Evolutionary conservation across 768 basidiomycete genomes (phyloP), one percentile per base, ranked within the genome.

Genomic region (Russula virescens): DNA sequence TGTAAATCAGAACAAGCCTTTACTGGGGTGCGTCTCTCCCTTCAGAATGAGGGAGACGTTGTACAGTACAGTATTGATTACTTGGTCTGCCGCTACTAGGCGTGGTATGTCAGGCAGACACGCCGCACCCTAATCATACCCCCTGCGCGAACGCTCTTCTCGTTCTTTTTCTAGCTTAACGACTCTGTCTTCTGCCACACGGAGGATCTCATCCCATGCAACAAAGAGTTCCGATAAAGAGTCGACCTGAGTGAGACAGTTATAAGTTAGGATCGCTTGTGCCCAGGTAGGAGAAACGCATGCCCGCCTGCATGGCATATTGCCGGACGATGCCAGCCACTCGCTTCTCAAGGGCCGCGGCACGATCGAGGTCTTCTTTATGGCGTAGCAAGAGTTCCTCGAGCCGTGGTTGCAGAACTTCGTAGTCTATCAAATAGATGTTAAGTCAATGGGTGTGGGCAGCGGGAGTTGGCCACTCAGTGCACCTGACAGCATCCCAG

Each of bases 211-310:
- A 66, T 93, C 89, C 91, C 91, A 94, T 16, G 82, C 82, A 8
- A 94, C 87, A 63, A 94, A 93, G 23, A 93, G 76, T 66, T 92
- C 90, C 14, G 91, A 93, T 1, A 93, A 77, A 1, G 84, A 82
- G 69, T 91, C 91, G 10, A 91, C 85, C 91, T 92, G 59, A 45
- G 21, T 28, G 21, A 13, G 26, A 51, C 19, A 23, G 2, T n/a
- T 4, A 28, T 14, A n/a, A 18, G 25, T 55, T 26, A 31, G 23
- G 38, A 13, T 25, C 26, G 21, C 61, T 19, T 8, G 1, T n/a
- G 55, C 13, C 6, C 28, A 6, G n/a, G 61, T 35, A 54, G 49
- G 31, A 35, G 55, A 47, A 47, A 28, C 25, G 35, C 35, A 18
- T 14, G 73, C 83, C 56, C 65, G 90, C 89, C 71, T 88, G 86